Evolutionary conservation across 345 rosid species (phyloP), one percentile per base, ranked within the genome.

Genomic region (Salix arbutifolia): DNA sequence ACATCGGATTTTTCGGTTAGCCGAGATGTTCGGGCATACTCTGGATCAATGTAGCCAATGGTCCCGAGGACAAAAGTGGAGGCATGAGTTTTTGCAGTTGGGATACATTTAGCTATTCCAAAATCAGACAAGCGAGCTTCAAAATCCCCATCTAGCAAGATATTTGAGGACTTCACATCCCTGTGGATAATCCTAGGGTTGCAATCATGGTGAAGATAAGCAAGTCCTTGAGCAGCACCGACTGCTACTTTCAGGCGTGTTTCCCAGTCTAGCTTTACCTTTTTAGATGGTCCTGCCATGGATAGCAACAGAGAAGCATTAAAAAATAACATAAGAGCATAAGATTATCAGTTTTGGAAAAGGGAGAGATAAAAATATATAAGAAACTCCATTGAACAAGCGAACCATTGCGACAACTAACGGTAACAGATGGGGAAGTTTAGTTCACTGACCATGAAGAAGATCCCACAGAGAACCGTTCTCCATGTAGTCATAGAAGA

Each of bases 401-500:
- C 1, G 6, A 26, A 30, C 26, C n/a, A n/a, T 13, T 25, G 52
- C 16, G 26, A 33, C 11, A 8, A n/a, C 19, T 5, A 30, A 23
- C 2, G 3, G 33, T 28, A 69, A 38, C 18, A 38, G 21, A 79
- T 0, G 10, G 9, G 46, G 18, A 35, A 1, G 62, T 58, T n/a
- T 10, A 71, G 65, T 46, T 11, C 21, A 77, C 90, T 67, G 60
- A 92, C 99, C 99, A 76, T 96, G 99, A 65, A 95, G 91, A 70
- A 91, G 96, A 86, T 96, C 98, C 97, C 97, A 96, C 10, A 96
- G 85, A 33, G 99, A 96, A 65, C 99, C 99, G 78, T 91, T 96
- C 81, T 85, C 90, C 99, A 96, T 91, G 83, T 90, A 96, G 76
- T 96, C 99, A 77, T 96, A 96, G 84, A 96, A 96, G 31, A 96